phyloP scores from a whole-genome alignment of 1,139 yeast genomes.

The Geotrichum restrictum region DNA sequence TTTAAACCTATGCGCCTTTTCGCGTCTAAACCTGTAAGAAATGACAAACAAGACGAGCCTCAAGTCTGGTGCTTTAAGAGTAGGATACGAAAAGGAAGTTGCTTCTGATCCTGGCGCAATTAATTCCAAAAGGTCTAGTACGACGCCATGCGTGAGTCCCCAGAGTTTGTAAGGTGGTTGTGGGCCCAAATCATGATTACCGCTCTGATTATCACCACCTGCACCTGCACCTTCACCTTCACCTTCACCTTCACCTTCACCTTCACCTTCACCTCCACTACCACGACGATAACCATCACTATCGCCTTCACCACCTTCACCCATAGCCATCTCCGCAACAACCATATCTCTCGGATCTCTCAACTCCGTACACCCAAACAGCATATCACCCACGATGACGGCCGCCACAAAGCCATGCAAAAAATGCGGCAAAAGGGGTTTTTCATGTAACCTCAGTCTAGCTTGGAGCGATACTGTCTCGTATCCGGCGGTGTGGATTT shows the following conservation, averaged over 20 bases:
- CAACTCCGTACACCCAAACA: conserved; percentile 36
- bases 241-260: background rate
- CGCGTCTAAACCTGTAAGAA: conserved; percentile 13
- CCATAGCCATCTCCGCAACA: background rate
- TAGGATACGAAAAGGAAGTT: conserved; percentile 23
- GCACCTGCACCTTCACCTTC: conserved; percentile 3
- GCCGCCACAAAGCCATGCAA: conserved; percentile 24
- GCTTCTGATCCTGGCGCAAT: conserved; percentile 27
- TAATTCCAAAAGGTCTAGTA: conserved; percentile 37
- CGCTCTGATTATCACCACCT: background rate
- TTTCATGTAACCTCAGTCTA: conserved; percentile 27
- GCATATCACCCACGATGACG: conserved; percentile 34
- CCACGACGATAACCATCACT: too few species aligned
- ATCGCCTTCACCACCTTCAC: background rate
- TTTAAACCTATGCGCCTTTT: conserved; percentile 5
- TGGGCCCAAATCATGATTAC: too few species aligned
- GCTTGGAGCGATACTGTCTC: conserved; percentile 32
- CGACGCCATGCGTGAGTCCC: conserved; percentile 41
- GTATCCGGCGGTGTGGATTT: conserved; percentile 22
- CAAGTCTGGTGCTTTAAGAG: conserved; percentile 26
- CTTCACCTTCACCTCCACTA: too few species aligned
- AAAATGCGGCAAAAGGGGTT: conserved; percentile 25
- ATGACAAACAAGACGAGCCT: conserved; percentile 19
- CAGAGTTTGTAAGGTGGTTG: conserved; percentile 36
- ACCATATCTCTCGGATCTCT: conserved; percentile 25